A percentile compares a stretch with the other conserved stretches of the same genome.
Evolutionary conservation across 768 basidiomycete species (phyloP).

Genomic region (Boletus rufocinnamomeus): DNA sequence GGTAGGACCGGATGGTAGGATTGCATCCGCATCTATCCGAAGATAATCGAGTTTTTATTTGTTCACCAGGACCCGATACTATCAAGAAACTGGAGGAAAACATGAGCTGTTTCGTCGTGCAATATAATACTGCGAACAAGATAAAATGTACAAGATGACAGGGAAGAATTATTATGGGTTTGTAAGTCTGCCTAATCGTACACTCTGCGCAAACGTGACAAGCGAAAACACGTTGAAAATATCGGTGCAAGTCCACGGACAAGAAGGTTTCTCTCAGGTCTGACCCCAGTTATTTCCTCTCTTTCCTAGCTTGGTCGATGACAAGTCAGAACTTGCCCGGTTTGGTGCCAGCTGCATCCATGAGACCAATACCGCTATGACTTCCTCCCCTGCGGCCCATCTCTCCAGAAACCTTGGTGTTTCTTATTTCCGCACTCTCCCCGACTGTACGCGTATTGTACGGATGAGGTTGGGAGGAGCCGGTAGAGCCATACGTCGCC

Average conservation of each 20-base stretch:
- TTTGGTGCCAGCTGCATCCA: slow-evolving; percentile 43
- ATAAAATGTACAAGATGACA: slow-evolving; percentile 16
- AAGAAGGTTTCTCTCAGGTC: slow-evolving; percentile 3
- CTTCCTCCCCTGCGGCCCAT: slow-evolving; percentile 43
- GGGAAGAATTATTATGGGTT: background rate
- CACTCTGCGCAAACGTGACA: slow-evolving; percentile 21
- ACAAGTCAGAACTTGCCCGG: slow-evolving; percentile 47
- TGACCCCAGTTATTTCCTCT: slow-evolving; percentile 37
- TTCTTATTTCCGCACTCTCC: slow-evolving; percentile 48
- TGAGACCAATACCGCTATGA: slow-evolving; percentile 42
- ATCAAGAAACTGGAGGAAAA: background rate
- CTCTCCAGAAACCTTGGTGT: slow-evolving; percentile 45
- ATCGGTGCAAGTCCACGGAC: background rate
- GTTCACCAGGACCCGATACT: background rate
- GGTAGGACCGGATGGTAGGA: slow-evolving; percentile 13
- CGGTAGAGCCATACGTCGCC: slow-evolving; percentile 46
- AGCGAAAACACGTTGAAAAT: background rate
- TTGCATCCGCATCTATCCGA: slow-evolving; percentile 14
- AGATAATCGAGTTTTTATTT: slow-evolving; percentile 30
- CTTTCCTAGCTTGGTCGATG: slow-evolving; percentile 48
- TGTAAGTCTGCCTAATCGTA: slow-evolving; percentile 25
- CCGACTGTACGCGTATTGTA: slow-evolving; percentile 45
- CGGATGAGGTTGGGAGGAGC: slow-evolving; percentile 42
- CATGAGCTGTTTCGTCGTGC: background rate
- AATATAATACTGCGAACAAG: background rate